phyloP scores from a whole-genome alignment of 495 filamentous ascomycete genomes.

The Hypoxylon fuscum region DNA sequence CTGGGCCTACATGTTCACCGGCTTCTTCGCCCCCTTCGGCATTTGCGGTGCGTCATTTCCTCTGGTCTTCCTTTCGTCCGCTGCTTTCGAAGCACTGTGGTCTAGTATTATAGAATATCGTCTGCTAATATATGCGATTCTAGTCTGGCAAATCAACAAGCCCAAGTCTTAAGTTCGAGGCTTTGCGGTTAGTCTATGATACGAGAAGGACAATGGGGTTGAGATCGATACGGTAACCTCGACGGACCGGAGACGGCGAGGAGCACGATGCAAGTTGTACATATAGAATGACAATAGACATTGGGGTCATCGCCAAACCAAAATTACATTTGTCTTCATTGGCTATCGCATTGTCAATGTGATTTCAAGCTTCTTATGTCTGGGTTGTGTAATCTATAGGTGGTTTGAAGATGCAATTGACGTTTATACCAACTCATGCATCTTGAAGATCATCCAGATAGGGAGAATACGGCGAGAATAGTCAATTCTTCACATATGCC shows the following conservation, averaged over 20 bases:
- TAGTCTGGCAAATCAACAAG: conserved; percentile 91
- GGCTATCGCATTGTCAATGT: not conserved
- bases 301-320: conserved; percentile 26
- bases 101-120: not conserved
- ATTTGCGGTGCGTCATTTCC: conserved; percentile 74
- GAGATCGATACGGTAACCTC: conserved; percentile 6
- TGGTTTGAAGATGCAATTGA: too few species aligned
- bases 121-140: conserved; percentile 37
- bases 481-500: too few species aligned
- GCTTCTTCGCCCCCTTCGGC: conserved; percentile 82
- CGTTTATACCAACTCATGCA: too few species aligned
- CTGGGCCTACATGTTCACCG: conserved; percentile 80
- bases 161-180: conserved; percentile 53
- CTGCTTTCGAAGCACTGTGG: conserved; percentile 3
- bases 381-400: not conserved
- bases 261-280: conserved; percentile 38
- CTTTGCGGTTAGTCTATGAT: conserved; percentile 22
- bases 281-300: conserved; percentile 43
- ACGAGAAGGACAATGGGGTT: not conserved
- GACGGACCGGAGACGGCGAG: conserved; percentile 11
- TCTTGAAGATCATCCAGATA: too few species aligned
- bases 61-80: conserved; percentile 1
- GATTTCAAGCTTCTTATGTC: not conserved
- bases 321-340: conserved; percentile 21
- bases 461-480: too few species aligned